Base-by-base conservation (phyloP, 805 yeast genomes). In the Yamadazyma paraphyllophila region DNA sequence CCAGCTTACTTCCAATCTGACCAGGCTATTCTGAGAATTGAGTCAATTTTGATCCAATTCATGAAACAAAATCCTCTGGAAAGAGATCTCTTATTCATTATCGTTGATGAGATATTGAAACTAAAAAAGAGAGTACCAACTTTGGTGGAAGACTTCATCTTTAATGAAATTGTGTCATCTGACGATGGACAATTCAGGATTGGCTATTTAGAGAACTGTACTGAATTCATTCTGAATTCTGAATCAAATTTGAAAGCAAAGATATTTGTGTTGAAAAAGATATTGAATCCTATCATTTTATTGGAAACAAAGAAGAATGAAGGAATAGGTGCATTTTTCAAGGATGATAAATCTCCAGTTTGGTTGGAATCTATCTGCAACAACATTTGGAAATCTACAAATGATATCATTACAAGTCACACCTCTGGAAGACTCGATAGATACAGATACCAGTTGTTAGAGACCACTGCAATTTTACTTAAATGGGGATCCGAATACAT, bases 401-500 rank as follows among this genome's bases (percentile, higher is more conserved):
- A 76, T 43, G 83, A 82, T 39, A 62, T 72, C 45, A 70, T 76
- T 32, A 70, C 77, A 5, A 71, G 71, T 46, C 75, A 76, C 49
- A 73, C 81, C 12, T 77, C 89, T 1, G 94, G 92, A 2, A 73
- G 82, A 3, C 74, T 82, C 51, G 97, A 94, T 58, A 71, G 77
- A 31, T 85, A 80, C 63, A 73, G 96, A 46, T 78, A 87, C 50
- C 94, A 88, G 47, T 67, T 92, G 7, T 71, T 94, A 16, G 96
- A 91, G 53, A 63, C 90, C 59, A 85, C 98, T 0, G 82, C 96
- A 0, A 66, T 85, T 36, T 66, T 94, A 36, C 78, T 90, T 20
- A 82, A 83, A 57, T 78, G 81, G 65, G 82, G 87, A 1, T 82
- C 96, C 0, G 62, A 67, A 0, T 64, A 73, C 9, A 74, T 88